These are phyloP conservation scores for Lactuca sativa DNA, from an alignment of 129 eudicot species.

Conservation along the genomic window DNA sequence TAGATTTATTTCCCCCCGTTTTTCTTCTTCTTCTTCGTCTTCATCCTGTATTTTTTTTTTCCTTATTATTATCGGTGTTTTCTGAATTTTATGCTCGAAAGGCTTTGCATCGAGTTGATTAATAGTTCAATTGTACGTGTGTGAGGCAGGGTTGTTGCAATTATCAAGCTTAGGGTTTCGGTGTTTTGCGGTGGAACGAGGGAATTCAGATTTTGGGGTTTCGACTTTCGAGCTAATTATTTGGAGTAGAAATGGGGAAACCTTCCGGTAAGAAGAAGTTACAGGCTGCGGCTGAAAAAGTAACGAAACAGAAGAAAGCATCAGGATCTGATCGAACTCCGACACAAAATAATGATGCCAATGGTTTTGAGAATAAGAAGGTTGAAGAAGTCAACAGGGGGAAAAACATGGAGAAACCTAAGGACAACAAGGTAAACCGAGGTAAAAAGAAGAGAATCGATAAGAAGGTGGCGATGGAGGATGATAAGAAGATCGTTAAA, in stretches of 20 bases:
- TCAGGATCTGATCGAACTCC: conserved; percentile 46
- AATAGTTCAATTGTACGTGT: neutral
- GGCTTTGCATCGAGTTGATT: conserved; percentile 4
- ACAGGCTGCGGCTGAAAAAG: conserved; percentile 43
- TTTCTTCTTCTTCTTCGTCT: neutral
- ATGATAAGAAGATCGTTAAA: conserved; percentile 54
- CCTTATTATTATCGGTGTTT: neutral
- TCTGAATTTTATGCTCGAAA: neutral
- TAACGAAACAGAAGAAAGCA: conserved; percentile 34
- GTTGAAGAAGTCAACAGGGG: conserved; percentile 68
- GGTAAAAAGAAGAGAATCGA: conserved; percentile 33
- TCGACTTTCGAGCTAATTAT: neutral
- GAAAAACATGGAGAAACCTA: conserved; percentile 60
- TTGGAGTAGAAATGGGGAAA: conserved; percentile 67
- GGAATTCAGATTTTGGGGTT: neutral
- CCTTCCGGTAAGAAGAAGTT: conserved; percentile 75
- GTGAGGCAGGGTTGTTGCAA: neutral
- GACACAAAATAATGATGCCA: conserved; percentile 65
- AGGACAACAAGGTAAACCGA: conserved; percentile 39
- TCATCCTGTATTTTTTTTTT: conserved; percentile 1
- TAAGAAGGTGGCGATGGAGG: conserved; percentile 64
- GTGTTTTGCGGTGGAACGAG: neutral
- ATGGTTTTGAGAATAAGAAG: conserved; percentile 83
- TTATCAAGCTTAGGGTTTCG: conserved; percentile 3
- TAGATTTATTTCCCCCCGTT: neutral